Conservation (phyloP, 2,329 filamentous ascomycete species). For the Dothistroma pini region DNA sequence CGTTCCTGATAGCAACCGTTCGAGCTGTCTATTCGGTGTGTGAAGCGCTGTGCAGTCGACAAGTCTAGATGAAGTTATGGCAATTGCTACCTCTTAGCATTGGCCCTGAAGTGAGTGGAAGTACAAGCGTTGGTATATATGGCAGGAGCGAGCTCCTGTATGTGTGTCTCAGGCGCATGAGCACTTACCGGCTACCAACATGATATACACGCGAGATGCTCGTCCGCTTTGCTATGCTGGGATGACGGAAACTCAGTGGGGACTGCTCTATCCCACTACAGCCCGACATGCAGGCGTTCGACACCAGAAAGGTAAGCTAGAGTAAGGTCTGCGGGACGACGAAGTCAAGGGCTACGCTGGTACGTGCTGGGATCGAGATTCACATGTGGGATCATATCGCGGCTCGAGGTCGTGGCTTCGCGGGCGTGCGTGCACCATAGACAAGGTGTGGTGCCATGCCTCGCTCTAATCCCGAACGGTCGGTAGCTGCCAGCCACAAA, state of each 20-base stretch:
- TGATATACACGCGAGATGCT: slow-evolving; percentile 18
- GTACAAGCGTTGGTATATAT: neutral
- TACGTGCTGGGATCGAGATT: slow-evolving; percentile 23
- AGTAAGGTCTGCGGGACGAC: slow-evolving; percentile 15
- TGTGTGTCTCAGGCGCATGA: slow-evolving; percentile 12
- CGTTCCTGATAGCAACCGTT: neutral
- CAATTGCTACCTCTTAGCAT: neutral
- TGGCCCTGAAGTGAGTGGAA: neutral
- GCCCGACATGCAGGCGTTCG: slow-evolving; percentile 16
- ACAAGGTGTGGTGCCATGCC: slow-evolving; percentile 8
- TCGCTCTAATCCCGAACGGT: slow-evolving; percentile 8
- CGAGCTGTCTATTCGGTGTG: neutral
- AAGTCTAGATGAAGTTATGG: neutral
- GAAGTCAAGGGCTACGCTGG: slow-evolving; percentile 19
- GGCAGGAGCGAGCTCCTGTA: slow-evolving; percentile 16
- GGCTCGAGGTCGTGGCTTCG: slow-evolving; percentile 12
- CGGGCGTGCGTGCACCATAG: neutral
- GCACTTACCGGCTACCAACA: slow-evolving; percentile 13
- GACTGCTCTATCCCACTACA: slow-evolving; percentile 20
- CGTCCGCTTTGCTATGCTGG: slow-evolving; percentile 17
- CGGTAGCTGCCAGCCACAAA: slow-evolving; percentile 12
- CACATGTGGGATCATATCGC: slow-evolving; percentile 18
- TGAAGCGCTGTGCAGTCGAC: neutral
- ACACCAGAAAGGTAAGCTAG: slow-evolving; percentile 21
- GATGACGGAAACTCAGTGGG: slow-evolving; percentile 25